These are phyloP conservation scores for Mortierella sp. DNA, from an alignment of 371 early-diverging fungal species.

Conservation along the genomic window DNA sequence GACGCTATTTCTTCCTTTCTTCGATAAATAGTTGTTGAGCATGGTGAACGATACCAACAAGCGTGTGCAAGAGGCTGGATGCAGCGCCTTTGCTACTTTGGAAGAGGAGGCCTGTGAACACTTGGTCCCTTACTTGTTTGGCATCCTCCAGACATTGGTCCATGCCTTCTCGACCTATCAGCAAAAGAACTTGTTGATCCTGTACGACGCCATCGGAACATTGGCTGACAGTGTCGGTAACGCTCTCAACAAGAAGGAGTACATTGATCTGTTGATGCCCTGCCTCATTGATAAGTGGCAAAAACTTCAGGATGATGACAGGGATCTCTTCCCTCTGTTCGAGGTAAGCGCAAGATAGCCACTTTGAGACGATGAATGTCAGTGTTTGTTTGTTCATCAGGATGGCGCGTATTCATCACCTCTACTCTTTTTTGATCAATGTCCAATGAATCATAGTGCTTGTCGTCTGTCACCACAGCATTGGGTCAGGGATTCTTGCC, in stretches of 20 bases:
- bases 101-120: conserved; percentile 87
- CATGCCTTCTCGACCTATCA: conserved; percentile 87
- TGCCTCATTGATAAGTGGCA: conserved; percentile 89
- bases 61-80: conserved; percentile 95
- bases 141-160: conserved; percentile 80
- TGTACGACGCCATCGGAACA: conserved; percentile 95
- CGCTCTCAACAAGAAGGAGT: conserved; percentile 81
- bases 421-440: no score
- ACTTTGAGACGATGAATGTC: no score
- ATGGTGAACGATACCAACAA: conserved; percentile 90
- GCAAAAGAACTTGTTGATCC: conserved; percentile 86
- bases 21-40: conserved; percentile 68
- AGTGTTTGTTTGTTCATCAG: no score
- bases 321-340: conserved; percentile 91
- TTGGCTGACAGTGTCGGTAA: conserved; percentile 90
- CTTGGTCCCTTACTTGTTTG: conserved; percentile 85
- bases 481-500: conserved; percentile 87
- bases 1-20: background rate
- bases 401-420: no score
- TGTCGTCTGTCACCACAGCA: conserved; percentile 88
- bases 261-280: conserved; percentile 83
- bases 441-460: no score
- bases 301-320: conserved; percentile 78
- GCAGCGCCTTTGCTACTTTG: conserved; percentile 92
- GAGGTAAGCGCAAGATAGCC: conserved; percentile 69